Percentiles rank a stretch among this genome's conserved stretches.
Evolutionary conservation across 1,139 yeast genomes (phyloP).

Genomic region (Taphrina flavorubra): DNA sequence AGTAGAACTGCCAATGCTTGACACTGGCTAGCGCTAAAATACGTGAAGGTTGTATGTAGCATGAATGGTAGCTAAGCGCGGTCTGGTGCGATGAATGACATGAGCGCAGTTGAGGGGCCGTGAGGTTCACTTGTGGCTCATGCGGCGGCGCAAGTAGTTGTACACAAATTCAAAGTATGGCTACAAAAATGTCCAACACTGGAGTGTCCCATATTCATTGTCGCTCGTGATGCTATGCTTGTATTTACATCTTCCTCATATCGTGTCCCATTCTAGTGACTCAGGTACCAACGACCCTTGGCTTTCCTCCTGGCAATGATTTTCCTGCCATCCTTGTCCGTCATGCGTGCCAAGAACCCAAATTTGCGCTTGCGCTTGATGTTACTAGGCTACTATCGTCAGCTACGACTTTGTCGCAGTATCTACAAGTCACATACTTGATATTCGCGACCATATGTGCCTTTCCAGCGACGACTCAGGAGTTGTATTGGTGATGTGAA

Average conservation of each 20-base stretch:
- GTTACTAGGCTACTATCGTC: constrained; percentile 65
- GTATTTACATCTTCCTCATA: neutral
- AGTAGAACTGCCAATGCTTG: too few relatives aligned
- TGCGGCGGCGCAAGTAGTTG: neutral
- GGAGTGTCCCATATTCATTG: too few relatives aligned
- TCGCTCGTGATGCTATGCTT: neutral
- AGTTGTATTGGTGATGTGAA: constrained; percentile 19
- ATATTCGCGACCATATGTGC: constrained; percentile 33
- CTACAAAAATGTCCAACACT: too few relatives aligned
- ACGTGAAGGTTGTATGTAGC: too few relatives aligned
- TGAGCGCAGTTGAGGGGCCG: constrained; percentile 10
- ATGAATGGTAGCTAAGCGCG: too few relatives aligned
- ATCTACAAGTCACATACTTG: neutral
- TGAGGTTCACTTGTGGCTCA: neutral
- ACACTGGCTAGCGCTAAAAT: too few relatives aligned
- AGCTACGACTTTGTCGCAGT: neutral
- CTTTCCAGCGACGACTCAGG: constrained; percentile 25
- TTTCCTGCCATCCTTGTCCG: constrained; percentile 77
- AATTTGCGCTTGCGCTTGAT: constrained; percentile 85
- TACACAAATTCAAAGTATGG: neutral
- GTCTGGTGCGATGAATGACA: too few relatives aligned
- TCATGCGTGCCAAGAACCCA: constrained; percentile 89
- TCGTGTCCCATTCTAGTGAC: constrained; percentile 59
- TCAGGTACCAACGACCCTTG: constrained; percentile 92
- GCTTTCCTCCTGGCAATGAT: constrained; percentile 76